A percentile compares a stretch with the other conserved stretches of the same genome.
Conservation (phyloP, 2,329 filamentous ascomycete genomes). For the Lanzia echinophila region DNA sequence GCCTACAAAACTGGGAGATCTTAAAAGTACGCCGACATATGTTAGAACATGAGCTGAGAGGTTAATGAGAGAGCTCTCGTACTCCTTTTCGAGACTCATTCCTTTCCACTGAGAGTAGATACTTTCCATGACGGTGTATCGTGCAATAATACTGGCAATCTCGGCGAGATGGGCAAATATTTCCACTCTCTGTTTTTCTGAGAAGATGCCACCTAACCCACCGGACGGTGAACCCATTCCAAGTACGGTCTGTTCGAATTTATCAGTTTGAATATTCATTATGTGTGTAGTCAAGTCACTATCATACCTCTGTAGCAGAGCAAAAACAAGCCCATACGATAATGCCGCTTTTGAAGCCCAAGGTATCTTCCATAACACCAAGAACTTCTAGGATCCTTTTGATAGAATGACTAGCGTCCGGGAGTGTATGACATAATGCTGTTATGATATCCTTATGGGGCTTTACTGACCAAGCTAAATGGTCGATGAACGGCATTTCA, state of each 20-base stretch:
- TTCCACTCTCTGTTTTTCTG: neutral
- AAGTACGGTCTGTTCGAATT: neutral
- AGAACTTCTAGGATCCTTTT: conserved; percentile 3
- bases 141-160: conserved; percentile 11
- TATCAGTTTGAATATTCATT: neutral
- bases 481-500: neutral
- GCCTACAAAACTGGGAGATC: too few relatives aligned
- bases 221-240: too few relatives aligned
- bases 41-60: conserved; percentile 7
- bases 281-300: neutral
- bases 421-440: neutral
- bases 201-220: neutral
- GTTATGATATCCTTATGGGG: neutral
- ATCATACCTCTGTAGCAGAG: neutral
- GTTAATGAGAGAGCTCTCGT: conserved; percentile 5
- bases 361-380: conserved; percentile 5
- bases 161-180: neutral
- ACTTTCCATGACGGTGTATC: conserved; percentile 16
- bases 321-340: conserved; percentile 9
- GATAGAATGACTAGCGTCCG: neutral
- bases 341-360: conserved; percentile 3
- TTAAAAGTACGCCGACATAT: neutral
- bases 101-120: conserved; percentile 13
- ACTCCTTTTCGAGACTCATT: conserved; percentile 8
- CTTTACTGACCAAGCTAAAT: neutral